Base-by-base conservation (phyloP, 345 rosid species). In the Excoecaria cochinchinensis region DNA sequence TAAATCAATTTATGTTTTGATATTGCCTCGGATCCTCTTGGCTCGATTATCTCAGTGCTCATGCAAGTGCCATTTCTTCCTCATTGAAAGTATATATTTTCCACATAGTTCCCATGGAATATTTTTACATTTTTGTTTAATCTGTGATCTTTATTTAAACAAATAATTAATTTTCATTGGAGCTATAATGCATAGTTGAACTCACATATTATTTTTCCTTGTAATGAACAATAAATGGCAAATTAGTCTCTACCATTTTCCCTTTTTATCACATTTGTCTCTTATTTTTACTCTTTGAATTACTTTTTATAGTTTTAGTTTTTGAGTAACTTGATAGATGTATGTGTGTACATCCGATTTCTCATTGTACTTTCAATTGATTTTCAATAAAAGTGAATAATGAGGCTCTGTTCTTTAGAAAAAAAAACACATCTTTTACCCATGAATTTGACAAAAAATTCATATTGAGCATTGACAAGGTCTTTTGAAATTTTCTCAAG, bases 121-220 rank as follows among this genome's bases (percentile, higher is more conserved):
- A 48, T 69, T 8, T 52, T 5, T 31, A 31, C 44, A 51, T 69
- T 51, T 51, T 69, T 31, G 31, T 31, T 1, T 31, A 31, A 31
- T 31, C 24, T 9, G 3, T 52, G 13, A 17, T 16, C 15, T 8
- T 51, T 24, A 25, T 68, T 68, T 42, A 3, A 15, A 68, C 72
- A 50, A 68, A 51, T 59, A 59, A n/a, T 46, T 67, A 14, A 67
- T 67, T 67, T 51, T 12, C 56, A 21, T 13, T 21, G 71, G 39
- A 11, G 9, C 40, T 10, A 5, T 22, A 67, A 47, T 22, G 71
- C 55, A 50, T 5, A 62, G 44, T 15, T 15, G 53, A 14, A 11
- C 36, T 48, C 15, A 25, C 15, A 50, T 48, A 12, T 68, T 13
- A 1, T 22, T 59, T 3, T 59, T 21, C 38, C 38, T 59, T 59